Evolutionary conservation across 2,329 filamentous ascomycete genomes (phyloP).

Genomic region (Rutstroemia sp.): DNA sequence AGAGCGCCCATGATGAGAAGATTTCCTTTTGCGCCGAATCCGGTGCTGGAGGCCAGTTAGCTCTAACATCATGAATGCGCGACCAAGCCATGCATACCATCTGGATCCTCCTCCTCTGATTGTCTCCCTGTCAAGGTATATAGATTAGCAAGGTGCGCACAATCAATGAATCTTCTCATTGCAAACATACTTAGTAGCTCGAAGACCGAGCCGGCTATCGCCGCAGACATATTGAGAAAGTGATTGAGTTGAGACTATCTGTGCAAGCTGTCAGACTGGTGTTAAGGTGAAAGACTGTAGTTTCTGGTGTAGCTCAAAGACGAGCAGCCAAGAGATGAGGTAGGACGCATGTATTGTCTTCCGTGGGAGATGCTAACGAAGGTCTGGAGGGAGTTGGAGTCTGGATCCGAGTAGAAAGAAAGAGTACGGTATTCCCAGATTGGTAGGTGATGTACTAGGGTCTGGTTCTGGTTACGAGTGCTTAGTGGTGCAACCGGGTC

Average conservation of each 20-base stretch:
- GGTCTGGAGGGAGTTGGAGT: not conserved
- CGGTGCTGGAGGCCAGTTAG: slow-evolving; percentile 41
- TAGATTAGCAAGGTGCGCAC: slow-evolving; percentile 17
- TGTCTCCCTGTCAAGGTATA: slow-evolving; percentile 20
- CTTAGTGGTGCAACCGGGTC: no score
- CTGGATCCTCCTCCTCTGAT: slow-evolving; percentile 24
- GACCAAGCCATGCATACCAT: slow-evolving; percentile 17
- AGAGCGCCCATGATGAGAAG: slow-evolving; percentile 91
- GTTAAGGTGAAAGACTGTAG: not conserved
- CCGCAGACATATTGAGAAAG: slow-evolving; percentile 21
- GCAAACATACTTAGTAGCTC: slow-evolving; percentile 30
- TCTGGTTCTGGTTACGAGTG: not conserved
- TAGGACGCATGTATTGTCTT: slow-evolving; percentile 29
- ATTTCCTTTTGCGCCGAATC: slow-evolving; percentile 91
- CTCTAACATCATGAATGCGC: not conserved
- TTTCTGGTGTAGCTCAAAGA: slow-evolving; percentile 23
- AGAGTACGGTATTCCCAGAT: no score
- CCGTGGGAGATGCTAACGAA: not conserved
- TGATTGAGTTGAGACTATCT: not conserved
- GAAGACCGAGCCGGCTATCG: slow-evolving; percentile 24
- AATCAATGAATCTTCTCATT: not conserved
- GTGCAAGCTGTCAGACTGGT: not conserved
- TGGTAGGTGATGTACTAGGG: not conserved
- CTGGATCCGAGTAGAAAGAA: not conserved
- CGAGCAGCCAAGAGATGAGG: slow-evolving; percentile 23